Percentiles rank a stretch among this genome's conserved stretches.
Conservation (phyloP, 176 grass and related monocot genomes). For the Phoenix roebelenii region DNA sequence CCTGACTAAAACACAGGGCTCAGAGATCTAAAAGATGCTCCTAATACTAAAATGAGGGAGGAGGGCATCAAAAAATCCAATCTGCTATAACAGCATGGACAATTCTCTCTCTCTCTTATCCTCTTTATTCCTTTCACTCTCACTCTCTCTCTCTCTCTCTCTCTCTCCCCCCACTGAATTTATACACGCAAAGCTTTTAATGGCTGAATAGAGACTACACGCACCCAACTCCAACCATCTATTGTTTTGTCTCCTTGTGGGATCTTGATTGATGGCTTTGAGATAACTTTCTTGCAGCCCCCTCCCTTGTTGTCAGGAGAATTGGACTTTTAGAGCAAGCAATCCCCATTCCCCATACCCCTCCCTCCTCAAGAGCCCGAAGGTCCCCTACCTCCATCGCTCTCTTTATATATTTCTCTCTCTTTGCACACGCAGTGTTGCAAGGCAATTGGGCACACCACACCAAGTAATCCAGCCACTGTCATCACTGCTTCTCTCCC, state of each 20-base stretch:
- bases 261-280: conserved; percentile 54
- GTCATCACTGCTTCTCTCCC: not conserved
- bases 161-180: conserved; percentile 2
- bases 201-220: conserved; percentile 73
- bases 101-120: conserved; percentile 11
- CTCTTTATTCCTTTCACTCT: conserved; percentile 23
- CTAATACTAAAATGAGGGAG: not conserved
- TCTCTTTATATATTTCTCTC: not conserved
- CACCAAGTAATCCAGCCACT: not conserved
- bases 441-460: too few species aligned
- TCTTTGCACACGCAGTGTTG: too few species aligned
- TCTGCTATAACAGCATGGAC: not conserved
- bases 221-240: conserved; percentile 46
- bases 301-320: conserved; percentile 31
- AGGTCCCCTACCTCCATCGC: not conserved
- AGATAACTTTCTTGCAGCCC: conserved; percentile 36
- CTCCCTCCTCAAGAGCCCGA: not conserved
- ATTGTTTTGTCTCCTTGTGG: conserved; percentile 64
- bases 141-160: conserved; percentile 14
- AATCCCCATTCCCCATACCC: conserved; percentile 12
- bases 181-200: conserved; percentile 96
- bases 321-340: conserved; percentile 27
- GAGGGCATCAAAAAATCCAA: not conserved
- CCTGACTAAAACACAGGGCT: not conserved
- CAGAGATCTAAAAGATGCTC: conserved; percentile 5